Percentiles rank a stretch among this genome's conserved stretches.
Evolutionary conservation across 768 basidiomycete species (phyloP).

Genomic region (Lentinula detonsa): DNA sequence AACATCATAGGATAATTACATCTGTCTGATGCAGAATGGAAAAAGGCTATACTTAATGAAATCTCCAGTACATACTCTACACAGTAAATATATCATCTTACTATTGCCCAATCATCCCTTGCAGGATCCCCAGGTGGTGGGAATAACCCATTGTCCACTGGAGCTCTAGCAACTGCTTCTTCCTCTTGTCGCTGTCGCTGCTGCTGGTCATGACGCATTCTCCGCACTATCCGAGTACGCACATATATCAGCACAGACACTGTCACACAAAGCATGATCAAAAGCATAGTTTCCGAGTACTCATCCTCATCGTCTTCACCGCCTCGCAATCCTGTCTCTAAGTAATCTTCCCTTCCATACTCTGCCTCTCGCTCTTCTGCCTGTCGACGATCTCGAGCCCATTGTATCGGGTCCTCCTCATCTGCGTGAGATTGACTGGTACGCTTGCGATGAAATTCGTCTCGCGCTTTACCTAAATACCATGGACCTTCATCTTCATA

Average conservation of each 20-base stretch:
- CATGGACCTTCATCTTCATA: constrained; percentile 57
- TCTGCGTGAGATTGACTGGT: constrained; percentile 28
- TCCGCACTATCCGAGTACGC: constrained; percentile 71
- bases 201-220: constrained; percentile 60
- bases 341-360: constrained; percentile 79
- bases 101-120: constrained; percentile 59
- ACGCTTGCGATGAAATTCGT: constrained; percentile 63
- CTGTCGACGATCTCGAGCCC: constrained; percentile 70
- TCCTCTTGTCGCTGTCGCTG: constrained; percentile 34
- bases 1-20: background rate
- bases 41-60: background rate
- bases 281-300: constrained; percentile 73
- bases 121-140: constrained; percentile 61
- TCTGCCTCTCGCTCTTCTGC: constrained; percentile 73
- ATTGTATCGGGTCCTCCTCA: constrained; percentile 75
- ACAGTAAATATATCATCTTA: constrained; percentile 30
- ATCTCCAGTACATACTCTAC: background rate
- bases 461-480: constrained; percentile 80
- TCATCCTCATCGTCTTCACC: constrained; percentile 66
- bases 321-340: constrained; percentile 59
- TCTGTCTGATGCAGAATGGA: no score
- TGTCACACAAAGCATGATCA: constrained; percentile 65
- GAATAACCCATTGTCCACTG: constrained; percentile 41
- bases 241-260: constrained; percentile 75
- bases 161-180: constrained; percentile 8